Conservation (phyloP, 306 rosid species). For the Hylodesmum podocarpum region DNA sequence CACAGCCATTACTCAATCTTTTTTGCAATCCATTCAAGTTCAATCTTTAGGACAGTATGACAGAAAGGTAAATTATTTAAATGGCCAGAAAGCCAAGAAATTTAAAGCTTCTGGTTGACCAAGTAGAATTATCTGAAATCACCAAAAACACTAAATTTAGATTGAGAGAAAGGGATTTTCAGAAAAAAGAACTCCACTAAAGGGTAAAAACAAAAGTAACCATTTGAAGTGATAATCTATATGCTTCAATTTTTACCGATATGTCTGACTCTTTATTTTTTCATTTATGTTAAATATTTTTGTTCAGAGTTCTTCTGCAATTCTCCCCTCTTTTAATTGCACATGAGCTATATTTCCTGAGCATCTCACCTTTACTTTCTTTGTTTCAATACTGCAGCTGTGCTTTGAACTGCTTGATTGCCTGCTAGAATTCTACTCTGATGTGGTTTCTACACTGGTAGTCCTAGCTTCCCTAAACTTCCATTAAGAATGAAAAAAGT, state of each 20-base stretch:
- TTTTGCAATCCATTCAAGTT: slow-evolving; percentile 66
- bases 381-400: slow-evolving; percentile 65
- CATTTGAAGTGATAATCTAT: background rate
- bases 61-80: slow-evolving; percentile 62
- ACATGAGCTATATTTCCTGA: slow-evolving; percentile 13
- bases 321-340: background rate
- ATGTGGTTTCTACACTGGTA: slow-evolving; percentile 76
- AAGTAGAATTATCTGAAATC: slow-evolving; percentile 13
- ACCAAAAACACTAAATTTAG: background rate
- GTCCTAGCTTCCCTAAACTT: slow-evolving; percentile 35
- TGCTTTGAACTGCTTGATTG: slow-evolving; percentile 82
- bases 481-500: background rate
- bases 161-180: background rate
- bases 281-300: background rate
- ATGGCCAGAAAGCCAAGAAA: slow-evolving; percentile 14
- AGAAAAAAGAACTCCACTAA: slow-evolving; percentile 1
- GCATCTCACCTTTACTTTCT: slow-evolving; percentile 22
- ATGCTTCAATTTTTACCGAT: background rate
- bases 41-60: slow-evolving; percentile 87
- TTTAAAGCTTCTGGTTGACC: slow-evolving; percentile 18
- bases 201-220: background rate
- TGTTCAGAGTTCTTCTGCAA: background rate
- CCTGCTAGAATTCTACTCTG: slow-evolving; percentile 59
- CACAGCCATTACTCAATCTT: slow-evolving; percentile 63
- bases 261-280: background rate